Evolutionary conservation across 176 grass and related monocot genomes (phyloP), one percentile per base, ranked within the genome.

Genomic region (Oryza meridionalis): DNA sequence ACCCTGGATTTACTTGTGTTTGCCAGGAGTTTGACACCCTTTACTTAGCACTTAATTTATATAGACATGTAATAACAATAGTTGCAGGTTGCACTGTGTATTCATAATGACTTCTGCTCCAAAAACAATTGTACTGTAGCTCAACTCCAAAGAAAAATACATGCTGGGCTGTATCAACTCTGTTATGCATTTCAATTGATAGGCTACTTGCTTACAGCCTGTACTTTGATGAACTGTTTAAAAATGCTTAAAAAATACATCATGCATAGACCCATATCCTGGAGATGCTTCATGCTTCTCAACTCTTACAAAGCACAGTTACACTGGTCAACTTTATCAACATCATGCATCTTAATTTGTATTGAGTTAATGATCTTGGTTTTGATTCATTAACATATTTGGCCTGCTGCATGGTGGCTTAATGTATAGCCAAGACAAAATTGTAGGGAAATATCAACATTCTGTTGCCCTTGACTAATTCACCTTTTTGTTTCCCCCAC

Each of bases 101-200:
- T 72, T 78, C 19, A 70, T 43, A 55, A 77, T 89, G 40, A 26
- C 21, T 70, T 81, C 76, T 76, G 29, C 4, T 49, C 55, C 45
- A 72, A 42, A 17, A 6, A 31, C 29, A 31, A 1, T 84, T 81
- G 65, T 89, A 70, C 51, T 63, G 9, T 84, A 69, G 37, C 21
- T 67, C 47, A 83, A 66, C 49, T 69, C 10, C 6, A 27, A 80
- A 69, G 46, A 51, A 79, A 70, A 88, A 75, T 79, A 68, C 43
- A 73, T 84, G 75, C 58, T 80, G 76, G 69, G 22, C 68, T 65
- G 17, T 81, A 55, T 76, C 42, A 27, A 70, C 70, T 69, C 64
- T 32, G n/a, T 81, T 70, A 76, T 72, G 49, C 70, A 85, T 21
- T 58, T 82, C 43, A 86, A 25, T 72, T 80, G 53, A 66, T 77